These are phyloP conservation scores for Hericium erinaceus DNA, from an alignment of 768 basidiomycete genomes.

Conservation along the genomic window DNA sequence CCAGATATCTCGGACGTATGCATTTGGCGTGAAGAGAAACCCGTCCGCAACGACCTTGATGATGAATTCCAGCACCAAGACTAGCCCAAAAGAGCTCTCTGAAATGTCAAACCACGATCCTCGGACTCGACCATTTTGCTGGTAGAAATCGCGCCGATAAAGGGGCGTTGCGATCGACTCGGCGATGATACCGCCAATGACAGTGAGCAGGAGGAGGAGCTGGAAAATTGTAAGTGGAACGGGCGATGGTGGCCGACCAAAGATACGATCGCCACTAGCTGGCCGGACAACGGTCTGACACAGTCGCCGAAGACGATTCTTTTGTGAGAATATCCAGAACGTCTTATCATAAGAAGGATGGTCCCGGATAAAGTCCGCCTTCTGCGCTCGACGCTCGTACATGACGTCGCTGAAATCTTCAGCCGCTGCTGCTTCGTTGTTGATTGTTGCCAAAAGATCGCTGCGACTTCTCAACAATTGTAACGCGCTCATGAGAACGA, in stretches of 20 bases:
- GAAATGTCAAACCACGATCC: conserved; percentile 83
- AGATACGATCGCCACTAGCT: conserved; percentile 78
- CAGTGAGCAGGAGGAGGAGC: conserved; percentile 58
- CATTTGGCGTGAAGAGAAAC: conserved; percentile 83
- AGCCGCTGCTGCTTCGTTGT: conserved; percentile 37
- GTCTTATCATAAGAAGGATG: conserved; percentile 87
- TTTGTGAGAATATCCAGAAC: conserved; percentile 84
- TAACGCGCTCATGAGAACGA: not conserved
- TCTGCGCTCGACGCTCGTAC: conserved; percentile 64
- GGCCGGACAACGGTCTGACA: conserved; percentile 84
- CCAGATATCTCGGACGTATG: conserved; percentile 88
- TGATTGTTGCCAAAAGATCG: conserved; percentile 58
- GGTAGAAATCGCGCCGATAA: conserved; percentile 70
- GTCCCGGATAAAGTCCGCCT: conserved; percentile 79
- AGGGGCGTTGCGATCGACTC: conserved; percentile 78
- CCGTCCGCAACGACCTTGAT: conserved; percentile 94
- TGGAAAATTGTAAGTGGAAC: conserved; percentile 67
- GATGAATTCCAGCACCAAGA: conserved; percentile 71
- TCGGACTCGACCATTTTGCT: conserved; percentile 45
- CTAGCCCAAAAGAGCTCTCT: conserved; percentile 61
- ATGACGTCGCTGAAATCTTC: conserved; percentile 54
- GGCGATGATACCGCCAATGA: conserved; percentile 74
- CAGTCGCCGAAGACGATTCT: conserved; percentile 56
- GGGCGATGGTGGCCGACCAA: conserved; percentile 62
- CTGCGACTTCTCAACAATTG: conserved; percentile 25